phyloP scores from a whole-genome alignment of 2,329 filamentous ascomycete genomes.

The Pezicula radicicola region DNA sequence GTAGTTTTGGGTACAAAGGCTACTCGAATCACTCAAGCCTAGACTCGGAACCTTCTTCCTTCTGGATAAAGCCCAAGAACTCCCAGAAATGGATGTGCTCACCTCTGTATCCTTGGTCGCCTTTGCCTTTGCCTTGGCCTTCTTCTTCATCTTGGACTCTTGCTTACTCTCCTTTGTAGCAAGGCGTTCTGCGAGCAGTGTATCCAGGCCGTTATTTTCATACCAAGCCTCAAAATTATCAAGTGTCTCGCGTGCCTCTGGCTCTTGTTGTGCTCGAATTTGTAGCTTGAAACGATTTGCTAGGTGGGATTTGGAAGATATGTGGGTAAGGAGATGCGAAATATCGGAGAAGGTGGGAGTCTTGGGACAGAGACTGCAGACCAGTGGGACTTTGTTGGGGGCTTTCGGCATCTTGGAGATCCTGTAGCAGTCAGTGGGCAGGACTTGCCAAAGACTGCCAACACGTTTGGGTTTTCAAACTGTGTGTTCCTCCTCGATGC shows the following conservation, averaged over 20 bases:
- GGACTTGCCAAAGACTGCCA: neutral
- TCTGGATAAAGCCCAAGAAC: too few relatives aligned
- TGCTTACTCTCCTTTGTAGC: constrained; percentile 71
- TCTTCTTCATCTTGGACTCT: neutral
- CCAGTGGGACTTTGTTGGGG: constrained; percentile 54
- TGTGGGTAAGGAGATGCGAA: constrained; percentile 88
- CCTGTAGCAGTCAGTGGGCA: neutral
- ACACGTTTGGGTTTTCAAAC: neutral
- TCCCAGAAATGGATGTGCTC: too few relatives aligned
- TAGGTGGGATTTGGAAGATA: constrained; percentile 89
- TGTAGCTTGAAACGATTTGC: constrained; percentile 80
- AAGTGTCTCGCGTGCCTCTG: constrained; percentile 59
- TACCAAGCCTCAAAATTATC: constrained; percentile 79
- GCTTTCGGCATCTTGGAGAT: constrained; percentile 18
- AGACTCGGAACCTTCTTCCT: too few relatives aligned
- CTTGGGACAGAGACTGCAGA: constrained; percentile 81
- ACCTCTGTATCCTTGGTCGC: too few relatives aligned
- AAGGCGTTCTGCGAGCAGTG: constrained; percentile 75
- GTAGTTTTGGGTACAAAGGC: too few relatives aligned
- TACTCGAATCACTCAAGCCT: too few relatives aligned
- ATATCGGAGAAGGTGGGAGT: constrained; percentile 81
- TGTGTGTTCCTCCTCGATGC: too few relatives aligned
- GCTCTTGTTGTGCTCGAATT: constrained; percentile 66
- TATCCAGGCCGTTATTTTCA: constrained; percentile 63
- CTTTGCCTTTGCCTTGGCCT: constrained; percentile 26